A percentile compares a stretch with the other conserved stretches of the same genome.
phyloP scores from a whole-genome alignment of 1,284 basidiomycete species.

The Ustilago hordei region DNA sequence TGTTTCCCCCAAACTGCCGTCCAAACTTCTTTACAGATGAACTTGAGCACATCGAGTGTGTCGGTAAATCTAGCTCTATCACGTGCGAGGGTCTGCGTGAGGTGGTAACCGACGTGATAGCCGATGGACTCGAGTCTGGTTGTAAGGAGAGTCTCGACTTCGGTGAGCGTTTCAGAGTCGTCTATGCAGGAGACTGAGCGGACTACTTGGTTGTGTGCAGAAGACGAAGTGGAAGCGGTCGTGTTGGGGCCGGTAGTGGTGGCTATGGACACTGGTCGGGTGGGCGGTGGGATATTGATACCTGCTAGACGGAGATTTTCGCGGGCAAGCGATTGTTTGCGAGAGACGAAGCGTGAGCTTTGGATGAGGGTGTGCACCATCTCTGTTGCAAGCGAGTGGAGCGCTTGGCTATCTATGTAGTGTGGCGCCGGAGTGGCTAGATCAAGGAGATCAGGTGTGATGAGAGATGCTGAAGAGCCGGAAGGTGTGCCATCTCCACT shows the following conservation, averaged over 20 bases:
- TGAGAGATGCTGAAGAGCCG: conserved; percentile 32
- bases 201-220: conserved; percentile 23
- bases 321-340: conserved; percentile 73
- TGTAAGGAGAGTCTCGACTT: conserved; percentile 78
- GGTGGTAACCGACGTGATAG: conserved; percentile 84
- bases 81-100: conserved; percentile 83
- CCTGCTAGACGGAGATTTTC: conserved; percentile 57
- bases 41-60: conserved; percentile 91
- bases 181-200: conserved; percentile 54
- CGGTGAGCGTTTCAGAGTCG: conserved; percentile 47
- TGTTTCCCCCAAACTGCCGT: conserved; percentile 88
- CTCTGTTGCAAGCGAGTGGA: conserved; percentile 87
- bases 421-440: conserved; percentile 70
- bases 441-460: conserved; percentile 57
- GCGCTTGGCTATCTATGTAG: conserved; percentile 79
- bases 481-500: conserved; percentile 17
- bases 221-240: background rate
- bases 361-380: conserved; percentile 70
- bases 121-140: conserved; percentile 84
- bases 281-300: conserved; percentile 19
- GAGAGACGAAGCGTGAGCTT: conserved; percentile 63
- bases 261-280: conserved; percentile 1
- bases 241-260: background rate
- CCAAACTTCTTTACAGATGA: conserved; percentile 97
- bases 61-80: conserved; percentile 81